Evolutionary conservation across 352 stramenopile genomes (phyloP).

Genomic region (Globisporangium emineosum): DNA sequence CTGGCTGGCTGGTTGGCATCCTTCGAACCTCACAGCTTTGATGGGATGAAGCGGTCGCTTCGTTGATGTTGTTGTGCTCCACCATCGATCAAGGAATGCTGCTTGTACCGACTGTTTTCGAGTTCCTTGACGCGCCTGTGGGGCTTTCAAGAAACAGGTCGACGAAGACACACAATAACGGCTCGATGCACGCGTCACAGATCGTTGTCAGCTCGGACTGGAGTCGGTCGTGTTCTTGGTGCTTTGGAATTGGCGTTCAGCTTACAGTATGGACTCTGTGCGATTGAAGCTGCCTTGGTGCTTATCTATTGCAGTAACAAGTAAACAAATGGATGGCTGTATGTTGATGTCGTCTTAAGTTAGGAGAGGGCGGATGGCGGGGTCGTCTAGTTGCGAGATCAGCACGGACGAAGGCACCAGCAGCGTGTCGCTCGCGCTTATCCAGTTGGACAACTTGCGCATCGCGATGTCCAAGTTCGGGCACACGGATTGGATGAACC

Average conservation of each 20-base stretch:
- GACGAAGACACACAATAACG: no score
- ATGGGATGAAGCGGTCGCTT: not conserved
- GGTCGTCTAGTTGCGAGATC: constrained; percentile 16
- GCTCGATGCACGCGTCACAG: not conserved
- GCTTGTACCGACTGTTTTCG: no score
- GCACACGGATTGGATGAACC: constrained; percentile 87
- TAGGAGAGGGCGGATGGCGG: constrained; percentile 8
- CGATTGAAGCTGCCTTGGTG: not conserved
- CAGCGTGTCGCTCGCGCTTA: constrained; percentile 24
- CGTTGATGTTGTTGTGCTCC: no score
- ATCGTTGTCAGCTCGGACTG: not conserved
- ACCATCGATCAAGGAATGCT: no score
- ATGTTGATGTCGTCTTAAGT: constrained; percentile 2
- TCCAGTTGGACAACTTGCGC: constrained; percentile 72
- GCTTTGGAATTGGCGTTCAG: not conserved
- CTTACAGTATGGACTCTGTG: not conserved
- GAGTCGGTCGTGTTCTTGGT: not conserved
- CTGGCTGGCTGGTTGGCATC: not conserved
- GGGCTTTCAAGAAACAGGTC: not conserved
- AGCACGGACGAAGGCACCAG: constrained; percentile 19
- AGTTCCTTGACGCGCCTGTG: not conserved
- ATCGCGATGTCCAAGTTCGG: constrained; percentile 85
- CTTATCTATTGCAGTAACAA: not conserved
- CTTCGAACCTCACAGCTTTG: not conserved
- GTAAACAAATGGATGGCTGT: not conserved